phyloP scores from a whole-genome alignment of 768 basidiomycete genomes.

The Postia placenta region DNA sequence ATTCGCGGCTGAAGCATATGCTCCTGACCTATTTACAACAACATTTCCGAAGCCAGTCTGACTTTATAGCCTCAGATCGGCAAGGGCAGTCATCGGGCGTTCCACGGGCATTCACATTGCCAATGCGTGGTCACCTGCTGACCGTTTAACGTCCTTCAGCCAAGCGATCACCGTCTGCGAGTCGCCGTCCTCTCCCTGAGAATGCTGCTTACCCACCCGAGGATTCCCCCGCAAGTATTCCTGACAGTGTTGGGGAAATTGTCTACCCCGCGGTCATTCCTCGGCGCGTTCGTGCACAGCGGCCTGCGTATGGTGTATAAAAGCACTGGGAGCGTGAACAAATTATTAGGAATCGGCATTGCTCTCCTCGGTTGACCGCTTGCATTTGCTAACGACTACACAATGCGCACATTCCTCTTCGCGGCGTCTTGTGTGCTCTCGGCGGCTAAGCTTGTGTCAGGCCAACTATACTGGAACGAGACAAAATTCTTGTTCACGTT shows the following conservation, averaged over 20 bases:
- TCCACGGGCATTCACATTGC: not conserved
- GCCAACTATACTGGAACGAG: conserved; percentile 40
- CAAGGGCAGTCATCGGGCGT: not conserved
- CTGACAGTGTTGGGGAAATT: not conserved
- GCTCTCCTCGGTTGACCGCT: not conserved
- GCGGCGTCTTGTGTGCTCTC: conserved; percentile 3
- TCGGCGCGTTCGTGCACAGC: conserved; percentile 6
- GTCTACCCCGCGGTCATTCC: conserved; percentile 1
- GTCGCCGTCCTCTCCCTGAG: not conserved
- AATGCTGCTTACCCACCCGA: not conserved
- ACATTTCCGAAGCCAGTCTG: too few species aligned
- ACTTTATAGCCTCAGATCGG: not conserved
- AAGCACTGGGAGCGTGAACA: not conserved
- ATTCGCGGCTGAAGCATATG: too few species aligned
- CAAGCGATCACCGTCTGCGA: not conserved
- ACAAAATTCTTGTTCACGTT: conserved; percentile 54
- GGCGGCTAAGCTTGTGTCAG: conserved; percentile 11
- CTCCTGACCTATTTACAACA: too few species aligned
- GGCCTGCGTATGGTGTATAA: conserved; percentile 5
- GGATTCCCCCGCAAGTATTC: not conserved
- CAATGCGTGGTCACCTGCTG: not conserved
- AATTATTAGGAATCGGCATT: not conserved
- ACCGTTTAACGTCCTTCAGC: not conserved
- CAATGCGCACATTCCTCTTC: conserved; percentile 5
- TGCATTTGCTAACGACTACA: not conserved